Base-by-base conservation (phyloP, 192 early-diverging fungal genomes). In the Podila horticola region DNA sequence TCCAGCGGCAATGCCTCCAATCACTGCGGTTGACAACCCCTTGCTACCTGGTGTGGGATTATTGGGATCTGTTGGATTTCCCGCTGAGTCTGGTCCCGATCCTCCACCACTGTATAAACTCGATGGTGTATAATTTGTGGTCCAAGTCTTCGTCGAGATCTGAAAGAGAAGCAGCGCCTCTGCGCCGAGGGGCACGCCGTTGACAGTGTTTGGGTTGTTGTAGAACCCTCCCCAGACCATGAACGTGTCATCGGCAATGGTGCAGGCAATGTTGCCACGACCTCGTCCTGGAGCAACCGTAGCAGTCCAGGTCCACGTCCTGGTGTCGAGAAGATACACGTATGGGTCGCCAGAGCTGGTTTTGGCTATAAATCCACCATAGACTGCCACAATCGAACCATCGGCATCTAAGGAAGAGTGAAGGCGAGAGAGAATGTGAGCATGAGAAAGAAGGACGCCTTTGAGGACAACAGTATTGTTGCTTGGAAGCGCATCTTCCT, bases 211-310 rank as follows among this genome's bases (percentile, higher is more conserved):
- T 9, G 77, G 65, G 0, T 36, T 36, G 12, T 20, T 30, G 24
- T 58, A 65, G 26, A 81, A 81, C 29, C 77, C 77, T 19, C 77
- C 77, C 77, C 77, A 81, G 50, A 60, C 59, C 2, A 81, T 52
- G 22, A 81, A 65, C 0, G 71, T 69, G 34, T 81, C 67, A 38
- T 68, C 77, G 19, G 64, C 71, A 30, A 81, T 41, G 1, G 71
- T 33, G 62, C 77, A 81, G 20, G 66, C 70, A 28, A 62, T 15
- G 29, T 69, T 69, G 9, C 77, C 77, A 30, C 77, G 59, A 10
- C 66, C 67, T 29, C 28, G 58, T 1, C 66, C 66, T n/a, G 36
- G 6, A 17, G 33, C 72, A 3, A 41, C 8, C 15, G 66, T 69
- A 1, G 57, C n/a, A 1, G 71, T 73, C 77, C 77, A 81, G 59